Evolutionary conservation across 179 eudicot genomes (phyloP), one percentile per base, ranked within the genome.

Genomic region (Vitellaria paradoxa): DNA sequence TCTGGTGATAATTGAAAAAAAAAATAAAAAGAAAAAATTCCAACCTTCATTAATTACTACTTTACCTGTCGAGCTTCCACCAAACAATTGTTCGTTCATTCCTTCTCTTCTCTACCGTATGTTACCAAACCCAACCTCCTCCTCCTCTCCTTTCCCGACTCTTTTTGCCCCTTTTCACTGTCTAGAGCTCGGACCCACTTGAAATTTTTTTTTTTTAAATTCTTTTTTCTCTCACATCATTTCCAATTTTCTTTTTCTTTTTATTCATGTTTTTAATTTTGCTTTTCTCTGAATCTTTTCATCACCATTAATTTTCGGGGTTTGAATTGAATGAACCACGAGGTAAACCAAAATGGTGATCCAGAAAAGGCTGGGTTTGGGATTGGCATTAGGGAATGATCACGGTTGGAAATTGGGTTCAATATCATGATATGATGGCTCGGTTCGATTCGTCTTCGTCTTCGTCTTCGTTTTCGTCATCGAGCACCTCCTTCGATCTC

Each of bases 11-110:
- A n/a, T n/a, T n/a, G n/a, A n/a, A n/a, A n/a, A n/a, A n/a, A n/a
- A n/a, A n/a, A n/a, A n/a, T n/a, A n/a, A n/a, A n/a, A n/a, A n/a
- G n/a, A n/a, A n/a, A n/a, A n/a, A n/a, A n/a, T n/a, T n/a, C n/a
- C n/a, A n/a, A n/a, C n/a, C n/a, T n/a, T n/a, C n/a, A n/a, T n/a
- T n/a, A n/a, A n/a, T n/a, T n/a, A n/a, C n/a, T n/a, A n/a, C 37
- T 30, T 30, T 30, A 30, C 2, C 37, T 30, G 37, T 30, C 1
- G 37, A 30, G 37, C 37, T 2, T 30, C 55, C 17, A 50, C 55
- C 74, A 24, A 24, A 40, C 81, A 79, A 67, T 67, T 73, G 81
- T 79, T 73, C 61, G 81, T 20, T 73, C 61, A 10, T 65, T 66
- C 73, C 73, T 73, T 30, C 68, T 4, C 73, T 73, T 30, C 68